phyloP scores from a whole-genome alignment of 1,284 basidiomycete genomes.

The Moesziomyces parantarcticus region DNA sequence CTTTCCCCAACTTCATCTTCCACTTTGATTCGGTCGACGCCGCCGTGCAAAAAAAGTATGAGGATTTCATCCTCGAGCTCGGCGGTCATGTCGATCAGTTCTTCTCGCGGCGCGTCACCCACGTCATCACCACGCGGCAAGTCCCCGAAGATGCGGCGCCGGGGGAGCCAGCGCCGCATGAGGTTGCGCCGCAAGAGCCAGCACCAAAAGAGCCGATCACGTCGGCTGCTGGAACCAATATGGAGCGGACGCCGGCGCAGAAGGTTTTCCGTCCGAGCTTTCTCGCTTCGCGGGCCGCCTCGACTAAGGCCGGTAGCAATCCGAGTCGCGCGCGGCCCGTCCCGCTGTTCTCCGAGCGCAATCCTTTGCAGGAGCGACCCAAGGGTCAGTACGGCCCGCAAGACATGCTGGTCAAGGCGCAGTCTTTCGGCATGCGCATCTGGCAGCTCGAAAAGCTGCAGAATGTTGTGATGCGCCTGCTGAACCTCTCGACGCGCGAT shows the following conservation, averaged over 20 bases:
- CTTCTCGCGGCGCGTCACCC: constrained; percentile 64
- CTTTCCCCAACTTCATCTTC: constrained; percentile 64
- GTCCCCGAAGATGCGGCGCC: constrained; percentile 25
- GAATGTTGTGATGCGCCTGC: constrained; percentile 39
- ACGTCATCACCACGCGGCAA: constrained; percentile 60
- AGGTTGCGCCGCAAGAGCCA: constrained; percentile 4
- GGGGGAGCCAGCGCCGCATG: not conserved
- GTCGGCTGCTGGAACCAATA: not conserved
- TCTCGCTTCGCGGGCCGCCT: constrained; percentile 24
- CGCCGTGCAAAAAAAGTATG: constrained; percentile 32
- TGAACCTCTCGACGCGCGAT: constrained; percentile 39
- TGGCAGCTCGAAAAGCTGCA: constrained; percentile 76
- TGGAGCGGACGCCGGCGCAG: constrained; percentile 15
- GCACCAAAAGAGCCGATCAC: constrained; percentile 11
- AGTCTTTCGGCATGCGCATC: constrained; percentile 83
- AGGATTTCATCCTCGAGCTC: constrained; percentile 49
- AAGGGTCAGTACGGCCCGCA: constrained; percentile 66
- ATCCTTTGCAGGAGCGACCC: constrained; percentile 67
- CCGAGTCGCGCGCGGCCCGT: constrained; percentile 31
- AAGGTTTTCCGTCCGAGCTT: constrained; percentile 51
- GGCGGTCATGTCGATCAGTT: constrained; percentile 64
- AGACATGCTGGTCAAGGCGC: constrained; percentile 79
- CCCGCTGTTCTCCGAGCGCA: constrained; percentile 64
- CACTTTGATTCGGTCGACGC: constrained; percentile 64
- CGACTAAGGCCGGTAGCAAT: constrained; percentile 15